Conservation (phyloP, 305 asterid species). For the Fraxinus floribunda region DNA sequence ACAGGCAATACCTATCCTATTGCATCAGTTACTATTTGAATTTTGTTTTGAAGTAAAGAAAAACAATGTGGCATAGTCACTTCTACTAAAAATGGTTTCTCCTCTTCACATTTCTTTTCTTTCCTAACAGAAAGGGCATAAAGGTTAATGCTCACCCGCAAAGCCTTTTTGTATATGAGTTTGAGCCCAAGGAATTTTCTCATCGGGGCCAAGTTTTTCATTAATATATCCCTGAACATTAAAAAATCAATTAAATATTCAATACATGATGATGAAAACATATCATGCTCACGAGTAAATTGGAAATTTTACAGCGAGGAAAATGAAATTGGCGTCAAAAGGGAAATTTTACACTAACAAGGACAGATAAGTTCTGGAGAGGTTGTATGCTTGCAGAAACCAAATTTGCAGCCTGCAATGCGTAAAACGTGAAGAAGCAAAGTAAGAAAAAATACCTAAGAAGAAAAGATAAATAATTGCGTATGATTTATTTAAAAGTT, state of each 20-base stretch:
- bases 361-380: constrained; percentile 51
- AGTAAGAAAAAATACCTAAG: constrained; percentile 9
- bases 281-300: background rate
- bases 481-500: background rate
- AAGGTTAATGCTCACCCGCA: constrained; percentile 44
- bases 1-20: background rate
- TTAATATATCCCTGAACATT: constrained; percentile 48
- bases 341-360: constrained; percentile 47
- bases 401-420: constrained; percentile 60
- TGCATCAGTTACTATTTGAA: background rate
- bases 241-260: background rate
- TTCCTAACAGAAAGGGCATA: constrained; percentile 3
- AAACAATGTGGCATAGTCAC: background rate
- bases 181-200: constrained; percentile 59
- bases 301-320: background rate
- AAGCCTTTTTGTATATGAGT: constrained; percentile 56
- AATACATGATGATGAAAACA: background rate
- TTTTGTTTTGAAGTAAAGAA: background rate
- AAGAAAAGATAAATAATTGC: background rate
- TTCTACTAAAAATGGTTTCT: background rate
- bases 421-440: constrained; percentile 21
- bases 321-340: constrained; percentile 1
- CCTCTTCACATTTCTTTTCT: background rate
- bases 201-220: constrained; percentile 67
- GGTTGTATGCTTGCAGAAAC: constrained; percentile 74